A percentile compares a stretch with the other conserved stretches of the same genome.
phyloP scores from a whole-genome alignment of 805 yeast species.

The Hanseniaspora clermontiae region DNA sequence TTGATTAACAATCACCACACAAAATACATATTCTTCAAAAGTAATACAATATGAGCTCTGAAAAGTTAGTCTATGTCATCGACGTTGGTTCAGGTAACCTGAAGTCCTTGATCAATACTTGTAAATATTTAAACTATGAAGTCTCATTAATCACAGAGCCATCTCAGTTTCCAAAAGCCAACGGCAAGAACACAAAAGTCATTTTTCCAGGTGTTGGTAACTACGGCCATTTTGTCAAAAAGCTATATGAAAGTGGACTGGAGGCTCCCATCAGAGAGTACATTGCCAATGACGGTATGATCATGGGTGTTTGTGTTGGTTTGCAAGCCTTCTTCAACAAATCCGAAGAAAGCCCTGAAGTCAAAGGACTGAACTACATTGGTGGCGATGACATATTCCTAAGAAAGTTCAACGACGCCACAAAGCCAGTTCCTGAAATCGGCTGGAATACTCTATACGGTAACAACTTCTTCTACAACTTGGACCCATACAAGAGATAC shows the following conservation, averaged over 20 bases:
- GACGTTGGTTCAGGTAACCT: constrained; percentile 92
- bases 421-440: constrained; percentile 86
- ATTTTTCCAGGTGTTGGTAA: constrained; percentile 96
- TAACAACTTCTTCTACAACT: constrained; percentile 39
- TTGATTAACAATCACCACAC: too few species aligned
- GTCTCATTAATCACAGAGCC: constrained; percentile 45
- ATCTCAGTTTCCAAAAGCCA: constrained; percentile 39
- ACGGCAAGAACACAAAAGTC: constrained; percentile 39
- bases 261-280: constrained; percentile 53
- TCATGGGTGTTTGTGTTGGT: constrained; percentile 98
- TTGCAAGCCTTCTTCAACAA: constrained; percentile 69
- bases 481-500: constrained; percentile 58
- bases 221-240: constrained; percentile 81
- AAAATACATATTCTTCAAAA: too few species aligned
- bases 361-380: constrained; percentile 49
- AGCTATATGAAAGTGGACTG: constrained; percentile 49
- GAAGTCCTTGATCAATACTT: constrained; percentile 78
- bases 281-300: constrained; percentile 62
- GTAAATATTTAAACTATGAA: constrained; percentile 61
- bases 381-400: constrained; percentile 34
- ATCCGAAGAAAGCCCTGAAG: constrained; percentile 60
- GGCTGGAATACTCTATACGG: constrained; percentile 69
- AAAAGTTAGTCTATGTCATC: constrained; percentile 42
- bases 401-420: constrained; percentile 44
- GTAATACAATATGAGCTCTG: background rate